Evolutionary conservation across 352 stramenopile genomes (phyloP).

Genomic region (Phytophthora cactorum): DNA sequence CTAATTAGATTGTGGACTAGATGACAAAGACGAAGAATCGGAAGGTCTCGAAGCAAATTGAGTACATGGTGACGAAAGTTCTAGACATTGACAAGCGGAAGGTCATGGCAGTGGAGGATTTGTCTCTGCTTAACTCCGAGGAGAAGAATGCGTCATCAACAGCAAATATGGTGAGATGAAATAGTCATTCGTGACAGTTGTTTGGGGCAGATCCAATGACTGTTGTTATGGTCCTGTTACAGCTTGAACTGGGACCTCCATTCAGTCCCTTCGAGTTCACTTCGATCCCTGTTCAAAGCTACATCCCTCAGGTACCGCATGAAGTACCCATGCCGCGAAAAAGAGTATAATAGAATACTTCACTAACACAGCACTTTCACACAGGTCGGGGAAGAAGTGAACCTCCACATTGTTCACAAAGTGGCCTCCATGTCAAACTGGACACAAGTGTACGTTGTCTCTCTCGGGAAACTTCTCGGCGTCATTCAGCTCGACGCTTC

Average conservation of each 20-base stretch:
- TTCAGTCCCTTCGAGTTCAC: conserved; percentile 71
- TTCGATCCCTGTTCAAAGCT: conserved; percentile 78
- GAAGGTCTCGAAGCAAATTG: conserved; percentile 69
- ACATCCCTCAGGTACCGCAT: conserved; percentile 57
- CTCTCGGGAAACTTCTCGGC: conserved; percentile 69
- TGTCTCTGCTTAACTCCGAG: conserved; percentile 78
- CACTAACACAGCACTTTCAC: neutral
- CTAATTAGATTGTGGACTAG: conserved; percentile 27
- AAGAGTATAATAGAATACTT: neutral
- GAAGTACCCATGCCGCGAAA: neutral
- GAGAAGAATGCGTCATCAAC: conserved; percentile 55
- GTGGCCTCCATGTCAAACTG: conserved; percentile 85
- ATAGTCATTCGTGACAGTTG: neutral
- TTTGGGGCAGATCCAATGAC: neutral
- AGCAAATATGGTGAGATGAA: conserved; percentile 46
- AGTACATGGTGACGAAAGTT: conserved; percentile 69
- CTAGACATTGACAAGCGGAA: conserved; percentile 77
- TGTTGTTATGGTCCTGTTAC: neutral
- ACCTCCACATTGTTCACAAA: conserved; percentile 77
- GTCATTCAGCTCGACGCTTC: conserved; percentile 75
- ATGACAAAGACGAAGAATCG: conserved; percentile 51
- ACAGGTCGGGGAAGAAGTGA: conserved; percentile 71
- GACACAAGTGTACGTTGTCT: conserved; percentile 85
- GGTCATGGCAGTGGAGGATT: conserved; percentile 65
- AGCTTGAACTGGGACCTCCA: conserved; percentile 78